Evolutionary conservation across 257 asterid genomes (phyloP).

Genomic region (Plantago major): DNA sequence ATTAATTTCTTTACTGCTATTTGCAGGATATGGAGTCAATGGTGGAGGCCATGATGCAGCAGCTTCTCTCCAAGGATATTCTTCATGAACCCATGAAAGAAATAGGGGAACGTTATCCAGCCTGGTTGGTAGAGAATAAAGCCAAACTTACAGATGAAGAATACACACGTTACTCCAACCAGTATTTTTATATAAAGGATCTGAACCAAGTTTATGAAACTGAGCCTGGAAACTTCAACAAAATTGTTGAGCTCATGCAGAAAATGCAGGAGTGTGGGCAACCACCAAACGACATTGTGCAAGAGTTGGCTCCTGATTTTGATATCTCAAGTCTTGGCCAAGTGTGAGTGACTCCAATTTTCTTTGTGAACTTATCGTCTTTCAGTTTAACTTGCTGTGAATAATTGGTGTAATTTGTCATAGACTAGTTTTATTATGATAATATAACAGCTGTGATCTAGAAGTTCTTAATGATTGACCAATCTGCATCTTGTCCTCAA

Average conservation of each 20-base stretch:
- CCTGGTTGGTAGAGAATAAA: slow-evolving; percentile 82
- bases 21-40: slow-evolving; percentile 87
- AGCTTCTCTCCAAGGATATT: slow-evolving; percentile 88
- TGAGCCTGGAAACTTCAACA: slow-evolving; percentile 84
- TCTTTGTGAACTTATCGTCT: background rate
- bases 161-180: slow-evolving; percentile 50
- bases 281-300: slow-evolving; percentile 89
- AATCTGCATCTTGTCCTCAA: background rate
- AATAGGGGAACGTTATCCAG: slow-evolving; percentile 88
- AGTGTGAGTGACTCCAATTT: slow-evolving; percentile 47
- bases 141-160: slow-evolving; percentile 58
- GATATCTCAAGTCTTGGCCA: slow-evolving; percentile 77
- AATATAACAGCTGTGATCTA: background rate
- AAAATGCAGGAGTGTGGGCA: slow-evolving; percentile 99
- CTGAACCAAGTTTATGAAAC: slow-evolving; percentile 64
- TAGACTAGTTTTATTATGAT: background rate
- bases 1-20: slow-evolving; percentile 1
- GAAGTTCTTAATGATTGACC: background rate
- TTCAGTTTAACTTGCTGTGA: background rate
- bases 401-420: background rate
- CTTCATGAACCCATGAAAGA: slow-evolving; percentile 97
- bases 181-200: slow-evolving; percentile 62
- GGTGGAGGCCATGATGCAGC: slow-evolving; percentile 97
- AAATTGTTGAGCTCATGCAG: slow-evolving; percentile 96
- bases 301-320: slow-evolving; percentile 86